Base-by-base conservation (phyloP, 306 rosid species). In the Malus fusca region DNA sequence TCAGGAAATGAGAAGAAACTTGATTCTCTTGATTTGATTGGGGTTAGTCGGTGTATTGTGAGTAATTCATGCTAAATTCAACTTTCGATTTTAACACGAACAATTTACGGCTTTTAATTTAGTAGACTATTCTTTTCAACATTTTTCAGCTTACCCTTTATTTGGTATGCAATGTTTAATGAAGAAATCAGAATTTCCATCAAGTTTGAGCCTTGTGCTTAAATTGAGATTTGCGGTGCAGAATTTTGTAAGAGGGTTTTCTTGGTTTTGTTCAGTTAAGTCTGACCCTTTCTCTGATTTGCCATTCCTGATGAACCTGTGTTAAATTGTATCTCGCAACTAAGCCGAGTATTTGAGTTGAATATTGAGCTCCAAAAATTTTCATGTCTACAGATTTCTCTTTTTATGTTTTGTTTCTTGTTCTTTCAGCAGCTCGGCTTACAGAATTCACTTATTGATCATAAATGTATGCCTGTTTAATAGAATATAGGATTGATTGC, bases 121-220 rank as follows among this genome's bases (percentile, higher is more conserved):
- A 51, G 1, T 15, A 68, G 42, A 28, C 28, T n/a, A 42, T 73
- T 26, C 35, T 15, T 43, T 40, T 40, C 19, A 37, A 42, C 70
- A 17, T 5, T 21, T 35, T 48, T 35, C 43, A 26, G 18, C 25
- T 51, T 37, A 66, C 61, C 42, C 37, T 65, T 2, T 46, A 10
- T 82, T 58, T 71, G 69, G 72, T 84, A 69, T 67, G 44, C n/a
- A 60, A 68, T 66, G 72, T 74, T 82, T 75, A 75, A 46, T 51
- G 80, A 65, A 66, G 63, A 66, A 64, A 44, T 67, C 18, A 26
- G 6, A 48, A 71, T 43, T 35, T 31, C 21, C 18, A n/a, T 78
- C 15, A 21, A 72, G 63, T 71, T 53, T 31, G 68, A 42, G 22
- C n/a, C 52, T 77, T 23, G 0, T 51, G 77, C 71, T 64, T 65